These are phyloP conservation scores for Aspergillus egyptiacus DNA, from an alignment of 495 filamentous ascomycete genomes.

Conservation along the genomic window DNA sequence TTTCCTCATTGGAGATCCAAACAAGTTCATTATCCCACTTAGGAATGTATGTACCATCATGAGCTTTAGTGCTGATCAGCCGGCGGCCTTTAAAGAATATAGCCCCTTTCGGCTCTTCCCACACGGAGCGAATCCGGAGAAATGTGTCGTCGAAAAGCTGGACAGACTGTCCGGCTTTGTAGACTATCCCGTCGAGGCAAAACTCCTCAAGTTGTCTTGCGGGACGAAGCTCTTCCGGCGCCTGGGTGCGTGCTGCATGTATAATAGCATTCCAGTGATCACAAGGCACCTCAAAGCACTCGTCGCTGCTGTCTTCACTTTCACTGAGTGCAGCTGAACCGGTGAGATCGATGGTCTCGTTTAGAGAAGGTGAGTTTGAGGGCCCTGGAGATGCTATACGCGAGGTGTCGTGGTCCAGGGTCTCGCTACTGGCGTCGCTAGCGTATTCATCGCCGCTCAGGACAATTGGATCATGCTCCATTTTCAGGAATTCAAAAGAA, in stretches of 20 bases:
- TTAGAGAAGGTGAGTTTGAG: not conserved
- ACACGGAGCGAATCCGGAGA: constrained; percentile 17
- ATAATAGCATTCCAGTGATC: constrained; percentile 2
- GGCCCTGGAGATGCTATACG: not conserved
- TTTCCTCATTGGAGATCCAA: constrained; percentile 21
- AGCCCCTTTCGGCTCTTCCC: not conserved
- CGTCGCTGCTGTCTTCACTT: constrained; percentile 23
- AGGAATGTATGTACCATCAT: constrained; percentile 17
- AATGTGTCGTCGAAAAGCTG: constrained; percentile 19
- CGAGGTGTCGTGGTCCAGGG: constrained; percentile 12
- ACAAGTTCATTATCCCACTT: constrained; percentile 20
- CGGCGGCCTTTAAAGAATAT: constrained; percentile 21
- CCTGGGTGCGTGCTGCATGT: not conserved
- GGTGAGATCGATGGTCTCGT: constrained; percentile 12
- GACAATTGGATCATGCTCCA: not conserved
- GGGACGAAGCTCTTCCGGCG: not conserved
- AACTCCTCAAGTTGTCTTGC: not conserved
- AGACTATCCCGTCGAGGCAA: constrained; percentile 21
- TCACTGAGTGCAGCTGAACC: constrained; percentile 8
- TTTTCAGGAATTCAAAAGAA: no score
- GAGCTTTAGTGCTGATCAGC: constrained; percentile 9
- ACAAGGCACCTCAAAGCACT: constrained; percentile 13
- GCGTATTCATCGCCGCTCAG: not conserved
- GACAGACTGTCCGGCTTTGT: constrained; percentile 19
- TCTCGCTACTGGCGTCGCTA: constrained; percentile 9